Percentiles rank a stretch among this genome's conserved stretches.
Conservation (phyloP, 306 rosid species). For the Begonia loranthoides region DNA sequence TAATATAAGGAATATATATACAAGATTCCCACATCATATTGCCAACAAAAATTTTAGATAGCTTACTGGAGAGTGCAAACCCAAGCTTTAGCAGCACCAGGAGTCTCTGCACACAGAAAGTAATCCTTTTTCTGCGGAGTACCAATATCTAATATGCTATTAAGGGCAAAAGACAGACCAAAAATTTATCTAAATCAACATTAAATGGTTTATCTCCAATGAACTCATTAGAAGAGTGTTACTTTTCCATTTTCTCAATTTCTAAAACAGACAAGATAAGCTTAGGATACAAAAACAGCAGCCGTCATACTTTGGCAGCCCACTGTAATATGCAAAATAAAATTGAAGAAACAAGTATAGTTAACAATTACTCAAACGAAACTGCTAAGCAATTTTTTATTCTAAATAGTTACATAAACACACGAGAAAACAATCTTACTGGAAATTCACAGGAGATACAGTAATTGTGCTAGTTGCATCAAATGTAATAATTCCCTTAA, state of each 20-base stretch:
- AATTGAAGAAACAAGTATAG: background rate
- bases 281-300: conserved; percentile 95
- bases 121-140: conserved; percentile 96
- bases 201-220: too few species aligned
- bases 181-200: too few species aligned
- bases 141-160: conserved; percentile 47
- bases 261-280: conserved; percentile 4
- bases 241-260: conserved; percentile 1
- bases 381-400: too few species aligned
- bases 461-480: conserved; percentile 88
- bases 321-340: conserved; percentile 33
- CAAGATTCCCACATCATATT: background rate
- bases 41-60: background rate
- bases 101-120: conserved; percentile 97
- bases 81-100: conserved; percentile 98
- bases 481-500: conserved; percentile 75
- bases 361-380: too few species aligned
- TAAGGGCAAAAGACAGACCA: too few species aligned
- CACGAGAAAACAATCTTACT: conserved; percentile 44
- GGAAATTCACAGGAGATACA: conserved; percentile 84
- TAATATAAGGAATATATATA: too few species aligned
- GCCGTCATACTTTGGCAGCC: conserved; percentile 81
- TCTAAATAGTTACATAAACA: too few species aligned
- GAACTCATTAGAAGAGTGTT: background rate
- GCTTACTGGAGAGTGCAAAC: conserved; percentile 92